Base-by-base conservation (phyloP, 768 basidiomycete species). In the Pleurotus djamor region DNA sequence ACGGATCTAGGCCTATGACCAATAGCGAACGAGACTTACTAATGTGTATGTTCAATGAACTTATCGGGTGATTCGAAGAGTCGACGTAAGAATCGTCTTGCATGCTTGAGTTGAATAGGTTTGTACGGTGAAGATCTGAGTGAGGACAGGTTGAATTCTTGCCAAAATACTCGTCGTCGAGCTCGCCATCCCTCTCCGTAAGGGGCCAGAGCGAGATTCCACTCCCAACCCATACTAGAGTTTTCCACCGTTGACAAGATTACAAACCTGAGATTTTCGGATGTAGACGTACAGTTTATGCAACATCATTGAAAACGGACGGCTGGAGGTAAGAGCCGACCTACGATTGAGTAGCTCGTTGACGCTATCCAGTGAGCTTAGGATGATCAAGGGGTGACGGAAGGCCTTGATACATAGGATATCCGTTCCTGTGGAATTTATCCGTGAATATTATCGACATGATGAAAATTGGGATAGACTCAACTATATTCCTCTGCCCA, bases 321-420 rank as follows among this genome's bases (percentile, higher is more conserved):
- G 38, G 9, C 38, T 41, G 0, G 77, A 79, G 63, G 79, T 81
- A n/a, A 74, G 73, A 4, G 71, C 51, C 0, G 76, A 76, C 34
- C 74, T 65, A 60, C 75, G 79, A 35, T 76, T 74, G 16, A 81
- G 69, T 0, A 81, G 68, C 1, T 81, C 79, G 10, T 63, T 67
- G 0, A 73, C 76, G 4, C 66, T 67, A 43, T 73, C 62, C 28
- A 68, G 63, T 9, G 69, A 71, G 51, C 76, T 77, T 33, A 81
- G 45, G 9, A 80, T 63, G 28, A 81, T 64, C 14, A 78, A 61
- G 32, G 68, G 63, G 7, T 65, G 63, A 5, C 76, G 74, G 13
- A 71, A 60, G 8, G 67, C 67, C 14, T 67, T 59, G 32, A 73
- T n/a, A 58, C 72, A 68, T 4, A 76, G 47, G 4, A 75, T 64